Conservation (phyloP, 208 protist genomes). For the Leptomonas pyrrhocoris region DNA sequence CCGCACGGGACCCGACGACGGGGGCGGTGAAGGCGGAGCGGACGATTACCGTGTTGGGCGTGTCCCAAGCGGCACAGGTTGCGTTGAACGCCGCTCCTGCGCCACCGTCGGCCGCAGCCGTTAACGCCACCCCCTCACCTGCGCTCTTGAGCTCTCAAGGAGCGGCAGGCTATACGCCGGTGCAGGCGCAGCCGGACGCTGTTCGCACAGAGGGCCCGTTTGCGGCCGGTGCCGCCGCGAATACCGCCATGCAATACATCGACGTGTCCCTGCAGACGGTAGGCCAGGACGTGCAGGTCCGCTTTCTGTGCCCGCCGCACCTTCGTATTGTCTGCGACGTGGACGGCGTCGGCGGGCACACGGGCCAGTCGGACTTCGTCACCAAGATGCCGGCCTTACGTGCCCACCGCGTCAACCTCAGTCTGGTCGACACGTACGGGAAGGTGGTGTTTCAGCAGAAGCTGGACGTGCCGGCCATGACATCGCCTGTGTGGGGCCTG, state of each 20-base stretch:
- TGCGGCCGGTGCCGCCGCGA: background rate
- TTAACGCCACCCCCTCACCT: background rate
- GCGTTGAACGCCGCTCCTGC: background rate
- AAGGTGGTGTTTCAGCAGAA: constrained; percentile 76
- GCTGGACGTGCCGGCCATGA: constrained; percentile 62
- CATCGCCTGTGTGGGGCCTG: constrained; percentile 56
- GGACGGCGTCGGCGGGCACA: constrained; percentile 65
- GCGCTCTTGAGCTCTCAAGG: constrained; percentile 4
- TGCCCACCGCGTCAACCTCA: constrained; percentile 60
- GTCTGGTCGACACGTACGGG: constrained; percentile 57
- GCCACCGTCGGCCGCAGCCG: background rate
- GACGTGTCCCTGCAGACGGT: constrained; percentile 61
- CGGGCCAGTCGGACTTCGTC: constrained; percentile 57
- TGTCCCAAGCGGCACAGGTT: background rate
- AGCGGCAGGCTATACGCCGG: background rate
- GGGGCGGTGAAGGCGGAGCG: constrained; percentile 46
- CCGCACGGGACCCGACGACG: constrained; percentile 53
- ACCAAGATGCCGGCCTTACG: constrained; percentile 47
- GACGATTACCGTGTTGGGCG: constrained; percentile 54
- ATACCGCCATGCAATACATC: constrained; percentile 42
- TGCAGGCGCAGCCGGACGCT: constrained; percentile 11
- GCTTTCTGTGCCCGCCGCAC: constrained; percentile 52
- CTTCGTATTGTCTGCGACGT: constrained; percentile 75
- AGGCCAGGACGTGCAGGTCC: constrained; percentile 58
- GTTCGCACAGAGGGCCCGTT: background rate